Evolutionary conservation across 495 filamentous ascomycete genomes (phyloP).

Genomic region (Tetracladium setigerum): DNA sequence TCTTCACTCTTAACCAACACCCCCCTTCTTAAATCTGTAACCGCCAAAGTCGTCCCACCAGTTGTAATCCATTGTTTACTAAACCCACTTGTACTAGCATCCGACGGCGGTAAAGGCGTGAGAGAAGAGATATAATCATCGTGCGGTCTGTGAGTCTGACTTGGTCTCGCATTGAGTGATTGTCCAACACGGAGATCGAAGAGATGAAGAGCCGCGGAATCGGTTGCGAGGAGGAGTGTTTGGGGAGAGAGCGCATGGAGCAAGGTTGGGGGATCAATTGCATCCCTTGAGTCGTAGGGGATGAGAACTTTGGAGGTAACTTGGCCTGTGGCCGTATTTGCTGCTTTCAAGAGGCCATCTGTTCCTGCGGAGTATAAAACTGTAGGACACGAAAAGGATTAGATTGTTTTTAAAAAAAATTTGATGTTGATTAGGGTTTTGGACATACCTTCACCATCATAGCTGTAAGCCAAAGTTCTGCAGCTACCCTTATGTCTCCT

Average conservation of each 20-base stretch:
- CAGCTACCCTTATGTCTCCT: slow-evolving; percentile 89
- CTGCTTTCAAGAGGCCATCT: slow-evolving; percentile 85
- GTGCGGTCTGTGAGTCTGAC: slow-evolving; percentile 77
- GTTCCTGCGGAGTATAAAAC: slow-evolving; percentile 82
- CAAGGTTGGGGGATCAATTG: slow-evolving; percentile 61
- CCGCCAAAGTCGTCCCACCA: slow-evolving; percentile 79
- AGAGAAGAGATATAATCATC: slow-evolving; percentile 90
- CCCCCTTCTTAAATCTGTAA: slow-evolving; percentile 78
- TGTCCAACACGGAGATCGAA: slow-evolving; percentile 77
- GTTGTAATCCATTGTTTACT: slow-evolving; percentile 90
- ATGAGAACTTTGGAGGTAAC: slow-evolving; percentile 73
- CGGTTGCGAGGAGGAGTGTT: slow-evolving; percentile 82
- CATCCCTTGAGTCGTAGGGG: slow-evolving; percentile 31
- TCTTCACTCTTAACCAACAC: slow-evolving; percentile 83
- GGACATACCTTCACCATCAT: slow-evolving; percentile 38
- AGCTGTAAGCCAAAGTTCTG: slow-evolving; percentile 64
- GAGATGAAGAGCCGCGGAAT: slow-evolving; percentile 81
- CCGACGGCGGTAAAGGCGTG: slow-evolving; percentile 70
- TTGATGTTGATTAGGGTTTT: not conserved
- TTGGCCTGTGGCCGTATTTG: slow-evolving; percentile 67
- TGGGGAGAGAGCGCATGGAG: slow-evolving; percentile 77
- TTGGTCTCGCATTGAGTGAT: slow-evolving; percentile 47
- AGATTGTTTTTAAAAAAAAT: slow-evolving; percentile 1
- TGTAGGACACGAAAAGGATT: slow-evolving; percentile 15
- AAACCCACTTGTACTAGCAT: slow-evolving; percentile 72